phyloP scores from a whole-genome alignment of 2,329 filamentous ascomycete species.

The Epichloe hybrida region DNA sequence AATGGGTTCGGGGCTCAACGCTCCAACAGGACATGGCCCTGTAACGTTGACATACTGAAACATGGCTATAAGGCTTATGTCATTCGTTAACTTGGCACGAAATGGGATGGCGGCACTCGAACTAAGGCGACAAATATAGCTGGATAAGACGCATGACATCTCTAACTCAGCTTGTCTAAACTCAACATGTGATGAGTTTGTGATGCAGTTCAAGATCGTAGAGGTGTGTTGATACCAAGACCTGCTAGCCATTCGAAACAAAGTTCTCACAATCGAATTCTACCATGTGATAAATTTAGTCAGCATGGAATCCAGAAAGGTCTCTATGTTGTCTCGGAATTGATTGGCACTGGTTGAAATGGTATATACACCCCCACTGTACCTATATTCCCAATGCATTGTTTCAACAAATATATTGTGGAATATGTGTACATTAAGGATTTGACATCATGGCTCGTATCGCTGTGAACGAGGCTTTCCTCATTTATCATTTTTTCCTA shows the following conservation, averaged over 20 bases:
- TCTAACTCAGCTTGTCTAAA: neutral
- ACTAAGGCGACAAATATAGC: neutral
- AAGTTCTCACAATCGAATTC: neutral
- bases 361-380: too few relatives aligned
- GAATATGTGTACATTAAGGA: too few relatives aligned
- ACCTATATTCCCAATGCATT: too few relatives aligned
- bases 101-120: neutral
- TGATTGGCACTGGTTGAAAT: neutral
- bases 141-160: neutral
- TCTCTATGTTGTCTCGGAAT: neutral
- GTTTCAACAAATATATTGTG: too few relatives aligned
- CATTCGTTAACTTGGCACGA: neutral
- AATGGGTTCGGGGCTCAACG: too few relatives aligned
- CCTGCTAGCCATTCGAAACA: neutral
- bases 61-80: neutral
- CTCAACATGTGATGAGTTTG: neutral
- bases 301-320: neutral
- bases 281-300: neutral
- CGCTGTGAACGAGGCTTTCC: too few relatives aligned
- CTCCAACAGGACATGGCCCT: too few relatives aligned
- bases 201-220: neutral
- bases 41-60: neutral
- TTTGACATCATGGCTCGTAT: too few relatives aligned
- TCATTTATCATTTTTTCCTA: too few relatives aligned
- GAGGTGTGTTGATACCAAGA: neutral